Evolutionary conservation across 176 grass and related monocot species (phyloP), one percentile per base, ranked within the genome.

Genomic region (Zizania latifolia): DNA sequence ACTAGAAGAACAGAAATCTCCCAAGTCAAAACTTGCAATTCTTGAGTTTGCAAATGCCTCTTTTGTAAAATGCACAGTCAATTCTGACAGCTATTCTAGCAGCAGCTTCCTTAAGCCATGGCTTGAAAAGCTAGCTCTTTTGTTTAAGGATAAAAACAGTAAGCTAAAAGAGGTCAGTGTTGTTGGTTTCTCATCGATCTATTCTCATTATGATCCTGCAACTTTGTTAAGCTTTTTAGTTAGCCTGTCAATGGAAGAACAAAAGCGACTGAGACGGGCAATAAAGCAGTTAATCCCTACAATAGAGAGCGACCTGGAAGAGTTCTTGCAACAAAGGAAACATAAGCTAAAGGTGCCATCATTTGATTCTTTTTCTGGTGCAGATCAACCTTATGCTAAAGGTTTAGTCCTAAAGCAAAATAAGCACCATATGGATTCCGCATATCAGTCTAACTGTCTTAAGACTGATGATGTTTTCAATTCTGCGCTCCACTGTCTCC

Each of bases 21-120:
- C 89, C 23, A 99, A 82, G 69, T 88, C 84, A 84, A 94, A 89
- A 75, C 29, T 90, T 43, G 82, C 95, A 30, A 80, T 90, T 76
- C 60, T 94, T 70, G 88, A 99, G 64, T 94, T 92, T 89, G 91
- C 95, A 74, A 99, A 92, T 70, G 82, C 82, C 38, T 99, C 91
- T 38, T 94, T 99, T 72, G 80, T 74, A 46, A 99, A 99, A 86
- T 90, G 86, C 65, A 70, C 36, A 64, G 33, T 84, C 71, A 92
- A 79, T 61, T 70, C 83, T 75, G 95, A 94, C 77, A 82, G 31
- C 64, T 89, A 89, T 78, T 65, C 72, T 66, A 82, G 65, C 59
- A 93, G 78, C 65, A 85, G 82, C 58, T 98, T 94, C 74, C 79
- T 98, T 58, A 98, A 94, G 70, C 84, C 86, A 84, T 98, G 95